Percentiles rank a stretch among this genome's conserved stretches.
These are phyloP conservation scores for Hyphodiscus hymeniophilus DNA, from an alignment of 495 filamentous ascomycete genomes.

Conservation along the genomic window DNA sequence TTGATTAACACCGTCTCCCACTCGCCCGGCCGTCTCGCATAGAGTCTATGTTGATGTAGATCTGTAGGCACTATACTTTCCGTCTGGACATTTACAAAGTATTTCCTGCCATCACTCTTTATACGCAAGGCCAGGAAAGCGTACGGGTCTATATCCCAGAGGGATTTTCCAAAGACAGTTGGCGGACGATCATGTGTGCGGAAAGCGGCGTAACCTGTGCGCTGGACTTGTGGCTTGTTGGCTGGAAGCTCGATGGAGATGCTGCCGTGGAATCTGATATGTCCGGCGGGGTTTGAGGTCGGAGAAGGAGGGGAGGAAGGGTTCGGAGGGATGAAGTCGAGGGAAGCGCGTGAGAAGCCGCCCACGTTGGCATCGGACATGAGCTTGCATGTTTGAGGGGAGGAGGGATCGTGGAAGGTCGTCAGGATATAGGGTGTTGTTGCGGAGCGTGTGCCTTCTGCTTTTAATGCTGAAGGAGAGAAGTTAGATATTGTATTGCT, in stretches of 20 bases:
- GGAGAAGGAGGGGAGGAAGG: slow-evolving; percentile 26
- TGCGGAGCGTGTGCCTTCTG: slow-evolving; percentile 22
- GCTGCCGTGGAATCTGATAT: slow-evolving; percentile 72
- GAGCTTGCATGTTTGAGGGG: slow-evolving; percentile 60
- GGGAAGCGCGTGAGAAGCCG: slow-evolving; percentile 64
- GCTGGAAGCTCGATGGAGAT: slow-evolving; percentile 80
- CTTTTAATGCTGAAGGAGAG: slow-evolving; percentile 18
- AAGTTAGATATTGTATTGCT: no score
- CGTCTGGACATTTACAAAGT: slow-evolving; percentile 93
- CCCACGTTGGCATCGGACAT: slow-evolving; percentile 85
- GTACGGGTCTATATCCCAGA: slow-evolving; percentile 88
- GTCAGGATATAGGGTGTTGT: slow-evolving; percentile 50
- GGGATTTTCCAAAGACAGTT: slow-evolving; percentile 69
- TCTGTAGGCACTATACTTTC: slow-evolving; percentile 88
- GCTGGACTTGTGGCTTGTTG: slow-evolving; percentile 59
- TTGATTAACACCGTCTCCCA: slow-evolving; percentile 92
- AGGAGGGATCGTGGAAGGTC: slow-evolving; percentile 55
- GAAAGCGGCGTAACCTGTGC: slow-evolving; percentile 84
- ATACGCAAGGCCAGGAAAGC: slow-evolving; percentile 81
- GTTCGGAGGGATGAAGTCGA: slow-evolving; percentile 53
- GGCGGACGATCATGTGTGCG: slow-evolving; percentile 52
- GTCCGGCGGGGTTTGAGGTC: slow-evolving; percentile 29
- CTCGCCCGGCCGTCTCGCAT: slow-evolving; percentile 67
- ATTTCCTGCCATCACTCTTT: slow-evolving; percentile 83
- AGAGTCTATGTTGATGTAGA: slow-evolving; percentile 89